Conservation (phyloP, 1,139 yeast species). For the Wickerhamiella pararugosa region DNA sequence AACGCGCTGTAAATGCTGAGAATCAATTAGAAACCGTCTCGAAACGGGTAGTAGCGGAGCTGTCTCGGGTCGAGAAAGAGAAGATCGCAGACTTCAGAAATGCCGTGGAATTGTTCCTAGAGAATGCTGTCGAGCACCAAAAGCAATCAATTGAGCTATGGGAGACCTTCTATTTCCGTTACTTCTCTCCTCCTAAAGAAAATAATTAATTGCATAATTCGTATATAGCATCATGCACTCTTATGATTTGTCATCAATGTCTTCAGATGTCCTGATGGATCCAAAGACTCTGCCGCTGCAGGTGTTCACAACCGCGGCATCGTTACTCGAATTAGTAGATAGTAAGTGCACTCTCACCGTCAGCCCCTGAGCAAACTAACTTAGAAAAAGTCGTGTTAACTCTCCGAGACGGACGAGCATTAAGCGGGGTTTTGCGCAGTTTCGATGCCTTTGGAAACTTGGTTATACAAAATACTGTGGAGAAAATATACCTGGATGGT, state of each 20-base stretch:
- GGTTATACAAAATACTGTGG: constrained; percentile 81
- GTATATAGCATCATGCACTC: neutral
- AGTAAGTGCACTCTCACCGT: constrained; percentile 29
- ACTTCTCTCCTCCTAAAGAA: constrained; percentile 8
- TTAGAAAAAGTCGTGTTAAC: constrained; percentile 54
- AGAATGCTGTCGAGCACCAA: constrained; percentile 82
- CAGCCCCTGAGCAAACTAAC: neutral
- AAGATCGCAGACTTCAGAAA: constrained; percentile 78
- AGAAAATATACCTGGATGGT: constrained; percentile 56
- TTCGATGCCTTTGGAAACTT: constrained; percentile 92
- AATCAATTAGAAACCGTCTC: constrained; percentile 47
- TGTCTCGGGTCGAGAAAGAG: constrained; percentile 56
- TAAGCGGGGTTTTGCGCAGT: constrained; percentile 84
- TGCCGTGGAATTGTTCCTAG: constrained; percentile 79
- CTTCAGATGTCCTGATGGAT: constrained; percentile 20
- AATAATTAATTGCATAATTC: neutral
- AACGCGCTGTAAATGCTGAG: constrained; percentile 41
- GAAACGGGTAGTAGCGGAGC: constrained; percentile 50
- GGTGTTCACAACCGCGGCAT: constrained; percentile 96
- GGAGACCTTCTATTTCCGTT: constrained; percentile 49
- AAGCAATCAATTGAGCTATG: constrained; percentile 89
- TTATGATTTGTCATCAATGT: constrained; percentile 4
- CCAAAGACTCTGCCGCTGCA: constrained; percentile 29
- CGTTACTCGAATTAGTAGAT: constrained; percentile 86
- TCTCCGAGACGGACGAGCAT: constrained; percentile 76